Conservation (phyloP, 306 rosid genomes). For the Dalbergia oliveri region DNA sequence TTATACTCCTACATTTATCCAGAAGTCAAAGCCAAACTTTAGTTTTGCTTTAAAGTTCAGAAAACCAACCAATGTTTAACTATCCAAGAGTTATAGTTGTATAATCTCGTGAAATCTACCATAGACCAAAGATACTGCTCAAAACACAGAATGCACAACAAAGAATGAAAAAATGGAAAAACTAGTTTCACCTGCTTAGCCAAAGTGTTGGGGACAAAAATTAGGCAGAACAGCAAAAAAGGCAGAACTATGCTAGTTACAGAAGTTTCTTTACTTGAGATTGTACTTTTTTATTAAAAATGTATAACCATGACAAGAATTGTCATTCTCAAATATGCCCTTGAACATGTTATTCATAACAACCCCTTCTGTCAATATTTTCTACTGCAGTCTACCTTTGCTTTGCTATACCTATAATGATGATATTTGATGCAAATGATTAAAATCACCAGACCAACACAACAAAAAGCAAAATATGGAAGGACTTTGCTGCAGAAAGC, state of each 20-base stretch:
- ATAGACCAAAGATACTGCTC: constrained; percentile 8
- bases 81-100: constrained; percentile 8
- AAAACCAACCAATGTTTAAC: neutral
- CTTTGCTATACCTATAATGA: neutral
- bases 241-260: neutral
- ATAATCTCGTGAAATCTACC: constrained; percentile 23
- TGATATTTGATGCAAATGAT: constrained; percentile 14
- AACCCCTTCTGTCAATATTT: neutral
- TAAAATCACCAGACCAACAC: constrained; percentile 2
- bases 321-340: constrained; percentile 2
- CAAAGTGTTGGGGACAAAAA: neutral
- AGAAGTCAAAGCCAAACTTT: constrained; percentile 3
- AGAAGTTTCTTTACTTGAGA: neutral
- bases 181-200: constrained; percentile 1
- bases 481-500: neutral
- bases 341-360: neutral
- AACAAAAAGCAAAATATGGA: neutral
- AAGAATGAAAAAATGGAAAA: neutral
- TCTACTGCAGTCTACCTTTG: neutral
- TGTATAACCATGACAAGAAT: neutral
- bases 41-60: constrained; percentile 3
- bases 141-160: constrained; percentile 5
- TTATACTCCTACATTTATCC: neutral
- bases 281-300: constrained; percentile 1
- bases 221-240: constrained; percentile 1